A percentile compares a stretch with the other conserved stretches of the same genome.
Conservation (phyloP, 2,329 filamentous ascomycete species). For the Aureobasidium sp. region DNA sequence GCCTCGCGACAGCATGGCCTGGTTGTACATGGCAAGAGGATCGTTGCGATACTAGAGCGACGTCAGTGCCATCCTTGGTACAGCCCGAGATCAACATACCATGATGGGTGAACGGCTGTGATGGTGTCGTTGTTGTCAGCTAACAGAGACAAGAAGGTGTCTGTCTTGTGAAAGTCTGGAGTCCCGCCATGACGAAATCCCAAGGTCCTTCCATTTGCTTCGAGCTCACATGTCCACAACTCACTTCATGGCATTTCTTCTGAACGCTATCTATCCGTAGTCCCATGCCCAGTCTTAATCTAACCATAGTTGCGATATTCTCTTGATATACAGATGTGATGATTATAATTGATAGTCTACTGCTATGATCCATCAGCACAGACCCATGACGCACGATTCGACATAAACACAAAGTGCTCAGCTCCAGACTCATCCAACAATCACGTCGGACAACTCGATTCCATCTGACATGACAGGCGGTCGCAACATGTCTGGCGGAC, state of each 20-base stretch:
- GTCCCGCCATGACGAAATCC: constrained; percentile 1
- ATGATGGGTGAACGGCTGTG: neutral
- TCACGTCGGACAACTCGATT: neutral
- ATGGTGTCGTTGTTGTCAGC: neutral
- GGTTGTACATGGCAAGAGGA: constrained; percentile 47
- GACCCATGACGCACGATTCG: constrained; percentile 7
- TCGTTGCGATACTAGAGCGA: constrained; percentile 41
- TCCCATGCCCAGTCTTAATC: neutral
- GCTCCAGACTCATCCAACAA: neutral
- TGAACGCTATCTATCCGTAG: neutral
- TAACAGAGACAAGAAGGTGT: neutral
- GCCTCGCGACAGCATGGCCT: constrained; percentile 45
- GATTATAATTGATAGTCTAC: neutral
- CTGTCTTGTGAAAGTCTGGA: constrained; percentile 7
- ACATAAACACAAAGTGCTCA: neutral
- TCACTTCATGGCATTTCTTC: neutral
- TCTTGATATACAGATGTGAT: neutral
- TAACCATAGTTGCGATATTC: neutral
- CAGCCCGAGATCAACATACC: neutral
- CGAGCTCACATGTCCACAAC: neutral
- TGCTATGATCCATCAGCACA: neutral
- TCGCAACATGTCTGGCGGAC: constrained; percentile 7
- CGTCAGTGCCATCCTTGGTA: neutral
- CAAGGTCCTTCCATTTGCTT: neutral
- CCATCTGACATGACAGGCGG: neutral